These are phyloP conservation scores for Trichopus zeylanicus DNA, from an alignment of 116 monocot genomes.

Conservation along the genomic window DNA sequence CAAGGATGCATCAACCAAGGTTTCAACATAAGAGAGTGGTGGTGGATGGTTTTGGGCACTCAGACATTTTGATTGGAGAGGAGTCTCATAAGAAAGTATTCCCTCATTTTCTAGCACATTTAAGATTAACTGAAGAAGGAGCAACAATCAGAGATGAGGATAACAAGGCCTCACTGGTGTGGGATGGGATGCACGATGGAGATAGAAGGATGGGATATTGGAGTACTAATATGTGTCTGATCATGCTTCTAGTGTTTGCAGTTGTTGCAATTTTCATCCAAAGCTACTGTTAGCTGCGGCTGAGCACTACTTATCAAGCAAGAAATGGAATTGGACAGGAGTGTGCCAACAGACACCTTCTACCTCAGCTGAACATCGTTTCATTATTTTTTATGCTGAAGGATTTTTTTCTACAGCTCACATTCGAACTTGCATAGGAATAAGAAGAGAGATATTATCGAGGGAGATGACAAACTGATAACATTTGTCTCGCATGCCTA, in stretches of 20 bases:
- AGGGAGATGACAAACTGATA: too few species aligned
- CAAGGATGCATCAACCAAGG: constrained; percentile 25
- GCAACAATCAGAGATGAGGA: not conserved
- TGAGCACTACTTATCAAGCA: too few species aligned
- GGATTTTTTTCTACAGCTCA: too few species aligned
- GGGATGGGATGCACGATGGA: not conserved
- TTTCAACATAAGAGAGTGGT: constrained; percentile 35
- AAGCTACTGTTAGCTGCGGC: too few species aligned
- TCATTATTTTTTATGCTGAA: too few species aligned
- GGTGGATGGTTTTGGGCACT: constrained; percentile 32
- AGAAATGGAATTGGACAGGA: too few species aligned
- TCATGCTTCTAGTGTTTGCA: not conserved
- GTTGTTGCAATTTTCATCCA: not conserved
- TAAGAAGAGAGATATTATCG: too few species aligned
- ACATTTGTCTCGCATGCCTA: too few species aligned
- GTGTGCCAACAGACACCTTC: too few species aligned
- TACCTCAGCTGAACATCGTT: too few species aligned
- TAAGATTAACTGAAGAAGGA: constrained; percentile 21
- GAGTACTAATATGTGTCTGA: not conserved
- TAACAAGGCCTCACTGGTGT: not conserved
- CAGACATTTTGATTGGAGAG: constrained; percentile 33
- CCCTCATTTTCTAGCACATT: constrained; percentile 28
- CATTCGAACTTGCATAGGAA: too few species aligned
- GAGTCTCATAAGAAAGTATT: constrained; percentile 23
- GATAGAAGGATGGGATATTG: not conserved